These are phyloP conservation scores for Cardamine resedifolia DNA, from an alignment of 345 rosid genomes.

Conservation along the genomic window DNA sequence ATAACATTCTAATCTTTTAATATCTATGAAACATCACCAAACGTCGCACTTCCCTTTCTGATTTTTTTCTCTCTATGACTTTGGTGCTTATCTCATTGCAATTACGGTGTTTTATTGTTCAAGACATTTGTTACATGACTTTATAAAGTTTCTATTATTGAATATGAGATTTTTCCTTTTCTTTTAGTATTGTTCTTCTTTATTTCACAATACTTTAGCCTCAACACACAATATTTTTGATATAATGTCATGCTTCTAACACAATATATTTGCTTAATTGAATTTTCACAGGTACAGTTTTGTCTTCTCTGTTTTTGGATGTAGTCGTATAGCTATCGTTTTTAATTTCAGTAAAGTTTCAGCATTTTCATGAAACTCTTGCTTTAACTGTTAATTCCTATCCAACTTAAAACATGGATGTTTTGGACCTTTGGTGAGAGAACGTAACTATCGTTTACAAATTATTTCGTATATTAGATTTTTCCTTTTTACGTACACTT, in stretches of 20 bases:
- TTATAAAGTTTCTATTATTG: not conserved
- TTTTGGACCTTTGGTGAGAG: not conserved
- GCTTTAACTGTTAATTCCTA: not conserved
- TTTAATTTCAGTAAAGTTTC: not conserved
- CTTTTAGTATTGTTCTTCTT: not conserved
- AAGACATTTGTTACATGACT: not conserved
- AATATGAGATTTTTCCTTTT: not conserved
- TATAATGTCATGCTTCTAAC: slow-evolving; percentile 2
- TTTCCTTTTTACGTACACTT: not conserved
- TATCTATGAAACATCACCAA: not conserved
- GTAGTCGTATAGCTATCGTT: not conserved
- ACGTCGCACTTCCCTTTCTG: not conserved
- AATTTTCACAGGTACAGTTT: not conserved
- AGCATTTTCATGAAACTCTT: slow-evolving; percentile 2
- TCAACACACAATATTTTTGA: not conserved
- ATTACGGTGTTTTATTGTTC: not conserved
- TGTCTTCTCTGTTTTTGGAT: not conserved
- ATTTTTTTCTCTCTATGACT: not conserved
- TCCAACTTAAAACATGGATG: not conserved
- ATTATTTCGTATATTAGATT: not conserved
- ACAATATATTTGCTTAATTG: not conserved
- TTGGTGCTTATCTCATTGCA: not conserved
- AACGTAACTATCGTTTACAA: not conserved
- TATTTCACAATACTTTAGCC: not conserved
- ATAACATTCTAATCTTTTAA: not conserved